Evolutionary conservation across 768 basidiomycete genomes (phyloP), one percentile per base, ranked within the genome.

Genomic region (Pisolithus microcarpus): DNA sequence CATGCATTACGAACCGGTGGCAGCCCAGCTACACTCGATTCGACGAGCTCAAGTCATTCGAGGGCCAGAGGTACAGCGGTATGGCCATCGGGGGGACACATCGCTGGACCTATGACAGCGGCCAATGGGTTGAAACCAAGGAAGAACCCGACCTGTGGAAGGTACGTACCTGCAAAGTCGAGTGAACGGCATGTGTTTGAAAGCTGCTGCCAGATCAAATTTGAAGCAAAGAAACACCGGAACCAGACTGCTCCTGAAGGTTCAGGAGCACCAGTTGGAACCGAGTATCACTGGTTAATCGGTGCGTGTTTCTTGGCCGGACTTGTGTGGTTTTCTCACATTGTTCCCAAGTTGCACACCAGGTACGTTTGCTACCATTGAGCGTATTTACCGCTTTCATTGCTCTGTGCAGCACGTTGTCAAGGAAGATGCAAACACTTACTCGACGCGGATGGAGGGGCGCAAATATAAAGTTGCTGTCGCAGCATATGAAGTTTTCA

Each of bases 401-500:
- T 44, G 44, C 47, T 28, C 18, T 23, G 38, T 24, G 16, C 21
- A 38, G 52, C 51, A 45, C 10, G 52, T 60, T 44, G 46, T 53
- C 36, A 50, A 54, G 38, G 51, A 56, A 31, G 55, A 59, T 49
- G 8, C 51, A 24, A 52, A 51, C 38, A 47, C 48, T 34, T 53
- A 44, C 45, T 36, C 49, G 26, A 50, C 24, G 24, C 40, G 43
- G 11, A 57, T 53, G 48, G 19, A 60, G 37, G 58, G 55, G n/a
- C 36, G 18, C 49, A 44, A 49, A 23, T 52, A 55, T 49, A 52
- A 59, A 49, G 58, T 56, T 11, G 7, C 23, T 16, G 10, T 23
- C 34, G 21, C 5, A 19, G 10, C 46, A 18, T 37, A n/a, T 9
- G 18, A 9, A 10, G 34, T 11, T 23, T 38, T 7, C 9, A 44